A percentile compares a stretch with the other conserved stretches of the same genome.
phyloP scores from a whole-genome alignment of 495 filamentous ascomycete species.

The Poronia punctata region DNA sequence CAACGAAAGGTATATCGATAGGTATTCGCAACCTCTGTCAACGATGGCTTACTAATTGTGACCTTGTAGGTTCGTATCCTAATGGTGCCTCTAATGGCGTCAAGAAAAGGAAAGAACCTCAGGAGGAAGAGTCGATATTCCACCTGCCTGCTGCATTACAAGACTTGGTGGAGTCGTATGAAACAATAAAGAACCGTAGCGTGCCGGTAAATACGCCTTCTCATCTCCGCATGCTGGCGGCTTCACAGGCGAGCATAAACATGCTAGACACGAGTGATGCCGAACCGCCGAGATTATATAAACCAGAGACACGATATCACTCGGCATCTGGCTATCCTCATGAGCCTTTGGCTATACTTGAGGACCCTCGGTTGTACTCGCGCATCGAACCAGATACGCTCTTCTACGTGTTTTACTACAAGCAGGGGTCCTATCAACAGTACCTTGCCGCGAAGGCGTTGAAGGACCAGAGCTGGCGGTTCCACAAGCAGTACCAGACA shows the following conservation, averaged over 20 bases:
- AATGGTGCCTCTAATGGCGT: conserved; percentile 51
- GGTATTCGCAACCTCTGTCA: conserved; percentile 13
- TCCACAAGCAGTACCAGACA: conserved; percentile 98
- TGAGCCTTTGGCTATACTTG: conserved; percentile 80
- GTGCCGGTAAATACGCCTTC: conserved; percentile 51
- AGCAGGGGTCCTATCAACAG: conserved; percentile 91
- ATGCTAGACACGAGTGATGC: conserved; percentile 60
- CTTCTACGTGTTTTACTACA: conserved; percentile 99
- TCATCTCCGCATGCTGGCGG: conserved; percentile 63
- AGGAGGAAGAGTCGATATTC: conserved; percentile 79
- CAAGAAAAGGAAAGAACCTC: conserved; percentile 39
- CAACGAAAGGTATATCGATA: conserved; percentile 28
- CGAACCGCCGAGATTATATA: conserved; percentile 75
- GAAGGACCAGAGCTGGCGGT: conserved; percentile 95
- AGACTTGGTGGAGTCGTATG: conserved; percentile 85
- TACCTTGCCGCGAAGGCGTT: conserved; percentile 93
- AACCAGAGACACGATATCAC: conserved; percentile 57
- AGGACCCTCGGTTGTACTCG: conserved; percentile 79
- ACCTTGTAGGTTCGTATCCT: conserved; percentile 31
- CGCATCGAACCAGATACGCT: conserved; percentile 90
- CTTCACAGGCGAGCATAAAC: conserved; percentile 64
- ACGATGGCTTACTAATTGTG: conserved; percentile 16
- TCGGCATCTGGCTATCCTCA: conserved; percentile 85
- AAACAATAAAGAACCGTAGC: conserved; percentile 58
- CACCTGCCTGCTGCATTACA: conserved; percentile 87